Base-by-base conservation (phyloP, 1,284 basidiomycete species). In the Fomes fomentarius region DNA sequence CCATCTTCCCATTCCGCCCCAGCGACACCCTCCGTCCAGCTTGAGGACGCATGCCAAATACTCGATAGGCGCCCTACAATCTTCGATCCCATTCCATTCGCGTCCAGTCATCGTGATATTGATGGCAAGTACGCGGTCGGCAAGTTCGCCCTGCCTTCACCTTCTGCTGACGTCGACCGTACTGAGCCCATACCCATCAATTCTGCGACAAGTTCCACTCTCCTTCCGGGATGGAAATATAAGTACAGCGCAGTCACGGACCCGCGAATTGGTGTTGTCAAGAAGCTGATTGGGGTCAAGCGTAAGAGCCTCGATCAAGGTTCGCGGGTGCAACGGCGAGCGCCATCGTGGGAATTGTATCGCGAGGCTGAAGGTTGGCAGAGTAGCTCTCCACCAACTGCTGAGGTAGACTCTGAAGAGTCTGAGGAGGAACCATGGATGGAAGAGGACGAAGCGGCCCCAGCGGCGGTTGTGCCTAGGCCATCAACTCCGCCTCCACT, bases 101-200 rank as follows among this genome's bases (percentile, higher is more conserved):
- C 85, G 0, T 67, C 74, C 1, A 81, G 77, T 31, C 86, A 91
- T 63, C 74, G 76, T 21, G 54, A 75, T 5, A 74, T 80, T 5
- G 90, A 92, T 65, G 82, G 80, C 10, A 92, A 91, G 69, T 92
- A 93, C 66, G 76, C 79, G 2, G 63, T 76, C 24, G 90, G 89
- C 21, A 92, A 91, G 69, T 93, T 91, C 66, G 81, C 87, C 5
- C 69, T 90, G 39, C 81, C 85, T 2, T 85, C 78, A 52, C 82
- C 86, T 4, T 80, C 81, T 3, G 76, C 79, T 42, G 82, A 84
- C 47, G 71, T 75, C 47, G 76, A 77, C 44, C 64, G 67, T 46
- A 69, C 69, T 14, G 68, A 69, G 38, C 66, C 66, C 8, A 56
- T 71, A 19, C n/a, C 30, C 19, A 50, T 49, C 40, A 43, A 19